Percentiles rank a stretch among this genome's conserved stretches.
phyloP scores from a whole-genome alignment of 441 rosid genomes.

The Capsella rubella region DNA sequence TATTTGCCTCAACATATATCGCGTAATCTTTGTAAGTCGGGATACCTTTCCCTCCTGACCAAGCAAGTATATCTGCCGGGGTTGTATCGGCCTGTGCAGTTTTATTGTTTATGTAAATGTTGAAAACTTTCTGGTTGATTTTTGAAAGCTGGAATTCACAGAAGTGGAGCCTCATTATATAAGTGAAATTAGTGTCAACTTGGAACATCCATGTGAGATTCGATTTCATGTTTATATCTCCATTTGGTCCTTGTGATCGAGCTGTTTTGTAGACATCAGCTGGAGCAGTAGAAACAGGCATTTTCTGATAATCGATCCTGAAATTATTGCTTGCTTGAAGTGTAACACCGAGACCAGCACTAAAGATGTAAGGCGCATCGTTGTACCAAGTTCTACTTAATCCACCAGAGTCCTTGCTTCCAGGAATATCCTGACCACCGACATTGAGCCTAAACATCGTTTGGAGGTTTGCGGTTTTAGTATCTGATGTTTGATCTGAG shows the following conservation, averaged over 20 bases:
- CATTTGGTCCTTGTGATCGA: slow-evolving; percentile 59
- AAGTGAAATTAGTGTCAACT: slow-evolving; percentile 63
- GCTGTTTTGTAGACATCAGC: slow-evolving; percentile 55
- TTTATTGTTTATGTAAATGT: slow-evolving; percentile 58
- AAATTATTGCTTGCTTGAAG: slow-evolving; percentile 42
- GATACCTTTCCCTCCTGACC: slow-evolving; percentile 53
- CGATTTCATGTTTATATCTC: slow-evolving; percentile 49
- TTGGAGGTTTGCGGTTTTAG: slow-evolving; percentile 48
- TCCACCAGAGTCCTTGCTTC: slow-evolving; percentile 51
- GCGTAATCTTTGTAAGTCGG: slow-evolving; percentile 62
- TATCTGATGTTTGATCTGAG: slow-evolving; percentile 49
- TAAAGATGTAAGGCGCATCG: slow-evolving; percentile 61
- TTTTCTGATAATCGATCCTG: slow-evolving; percentile 45
- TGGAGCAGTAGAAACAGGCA: slow-evolving; percentile 55
- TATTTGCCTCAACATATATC: slow-evolving; percentile 37
- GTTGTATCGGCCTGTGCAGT: slow-evolving; percentile 49
- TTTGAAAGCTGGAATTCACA: slow-evolving; percentile 53
- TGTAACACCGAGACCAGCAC: slow-evolving; percentile 56
- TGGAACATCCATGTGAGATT: slow-evolving; percentile 71
- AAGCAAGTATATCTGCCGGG: slow-evolving; percentile 56
- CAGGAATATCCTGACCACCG: slow-evolving; percentile 60
- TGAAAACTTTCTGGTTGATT: slow-evolving; percentile 58
- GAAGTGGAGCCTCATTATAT: slow-evolving; percentile 66
- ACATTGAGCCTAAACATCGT: slow-evolving; percentile 65
- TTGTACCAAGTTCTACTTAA: slow-evolving; percentile 68